phyloP scores from a whole-genome alignment of 495 filamentous ascomycete genomes.

The Tetracladium marchalianum region DNA sequence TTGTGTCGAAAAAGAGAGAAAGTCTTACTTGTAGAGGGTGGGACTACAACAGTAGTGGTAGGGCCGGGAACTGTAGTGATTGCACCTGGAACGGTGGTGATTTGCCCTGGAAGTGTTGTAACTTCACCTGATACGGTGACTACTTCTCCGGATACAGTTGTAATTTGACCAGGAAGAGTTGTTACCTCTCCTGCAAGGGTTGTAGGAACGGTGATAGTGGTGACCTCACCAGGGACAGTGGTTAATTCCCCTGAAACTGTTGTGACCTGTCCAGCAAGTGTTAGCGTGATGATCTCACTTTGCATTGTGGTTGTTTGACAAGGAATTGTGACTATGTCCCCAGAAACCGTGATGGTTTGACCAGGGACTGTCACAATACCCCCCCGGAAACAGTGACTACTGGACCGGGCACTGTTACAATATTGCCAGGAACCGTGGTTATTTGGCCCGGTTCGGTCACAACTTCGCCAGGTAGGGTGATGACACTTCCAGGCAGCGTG shows the following conservation, averaged over 20 bases:
- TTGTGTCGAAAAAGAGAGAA: not conserved
- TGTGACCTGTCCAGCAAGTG: not conserved
- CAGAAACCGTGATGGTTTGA: not conserved
- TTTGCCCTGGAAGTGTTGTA: not conserved
- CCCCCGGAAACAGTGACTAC: not conserved
- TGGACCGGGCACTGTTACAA: not conserved
- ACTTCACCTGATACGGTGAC: not conserved
- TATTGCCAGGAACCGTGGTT: not conserved
- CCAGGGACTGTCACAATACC: not conserved
- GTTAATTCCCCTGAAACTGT: not conserved
- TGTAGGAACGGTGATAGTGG: not conserved
- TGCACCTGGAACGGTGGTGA: not conserved
- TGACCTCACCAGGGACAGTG: not conserved
- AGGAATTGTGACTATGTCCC: not conserved
- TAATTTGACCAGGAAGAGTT: slow-evolving; percentile 1
- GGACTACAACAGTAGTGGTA: not conserved
- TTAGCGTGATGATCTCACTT: slow-evolving; percentile 2
- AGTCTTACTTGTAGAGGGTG: no score
- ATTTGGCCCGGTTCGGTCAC: not conserved
- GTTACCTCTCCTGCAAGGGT: not conserved
- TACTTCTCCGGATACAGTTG: not conserved
- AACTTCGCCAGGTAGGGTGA: not conserved
- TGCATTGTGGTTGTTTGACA: slow-evolving; percentile 4
- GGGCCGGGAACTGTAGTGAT: not conserved
- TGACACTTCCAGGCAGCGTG: slow-evolving; percentile 1